phyloP scores from a whole-genome alignment of 495 filamentous ascomycete species.

The Daldinia vernicosa region DNA sequence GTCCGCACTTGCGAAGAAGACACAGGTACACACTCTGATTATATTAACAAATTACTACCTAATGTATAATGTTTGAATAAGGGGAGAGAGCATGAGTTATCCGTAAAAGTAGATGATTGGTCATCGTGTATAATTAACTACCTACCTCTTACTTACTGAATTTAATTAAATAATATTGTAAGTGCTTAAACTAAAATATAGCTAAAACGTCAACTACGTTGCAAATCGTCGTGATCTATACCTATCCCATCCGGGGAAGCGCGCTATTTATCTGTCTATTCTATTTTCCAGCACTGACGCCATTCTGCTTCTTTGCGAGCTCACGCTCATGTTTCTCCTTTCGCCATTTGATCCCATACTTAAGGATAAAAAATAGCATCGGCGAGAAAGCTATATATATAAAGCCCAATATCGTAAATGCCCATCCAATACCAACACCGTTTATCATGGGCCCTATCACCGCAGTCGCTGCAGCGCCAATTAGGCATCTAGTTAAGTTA shows the following conservation, averaged over 20 bases:
- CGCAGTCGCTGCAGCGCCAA: conserved; percentile 73
- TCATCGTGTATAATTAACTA: too few relatives aligned
- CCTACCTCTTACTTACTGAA: too few relatives aligned
- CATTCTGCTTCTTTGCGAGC: conserved; percentile 21
- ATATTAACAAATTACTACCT: too few relatives aligned
- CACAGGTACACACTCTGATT: too few relatives aligned
- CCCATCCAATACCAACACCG: conserved; percentile 73
- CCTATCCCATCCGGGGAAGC: neutral
- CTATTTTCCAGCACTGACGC: neutral
- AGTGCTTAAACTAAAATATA: neutral
- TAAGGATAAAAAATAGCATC: conserved; percentile 56
- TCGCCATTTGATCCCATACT: conserved; percentile 53
- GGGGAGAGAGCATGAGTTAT: neutral
- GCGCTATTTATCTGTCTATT: neutral
- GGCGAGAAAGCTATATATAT: conserved; percentile 64
- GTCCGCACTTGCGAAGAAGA: too few relatives aligned
- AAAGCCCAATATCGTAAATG: conserved; percentile 70
- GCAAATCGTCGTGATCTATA: neutral
- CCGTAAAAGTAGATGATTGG: neutral
- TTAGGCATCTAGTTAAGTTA: conserved; percentile 72
- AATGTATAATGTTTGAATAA: neutral
- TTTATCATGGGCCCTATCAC: conserved; percentile 72
- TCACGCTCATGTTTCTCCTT: conserved; percentile 31
- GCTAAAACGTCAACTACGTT: neutral
- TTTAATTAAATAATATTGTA: neutral